These are phyloP conservation scores for Cerioporus squamosus DNA, from an alignment of 1,284 basidiomycete species.

Conservation along the genomic window DNA sequence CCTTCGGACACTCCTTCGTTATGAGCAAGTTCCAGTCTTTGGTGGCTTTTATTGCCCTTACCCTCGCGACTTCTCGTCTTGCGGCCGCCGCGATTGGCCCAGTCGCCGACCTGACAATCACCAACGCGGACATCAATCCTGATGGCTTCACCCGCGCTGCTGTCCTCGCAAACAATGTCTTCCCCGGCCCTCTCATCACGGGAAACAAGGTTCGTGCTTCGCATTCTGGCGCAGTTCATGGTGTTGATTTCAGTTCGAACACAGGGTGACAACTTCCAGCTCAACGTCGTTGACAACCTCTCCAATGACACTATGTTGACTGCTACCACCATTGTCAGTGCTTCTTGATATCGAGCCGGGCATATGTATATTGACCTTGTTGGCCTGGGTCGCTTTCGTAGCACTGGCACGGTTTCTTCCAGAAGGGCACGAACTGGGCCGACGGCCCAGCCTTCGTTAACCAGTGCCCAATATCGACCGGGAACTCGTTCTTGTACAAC, in stretches of 20 bases:
- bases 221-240: no score
- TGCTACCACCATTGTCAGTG: conserved; percentile 40
- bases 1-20: neutral
- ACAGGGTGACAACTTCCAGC: conserved; percentile 35
- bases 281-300: conserved; percentile 41
- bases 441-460: conserved; percentile 44
- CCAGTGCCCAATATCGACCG: conserved; percentile 56
- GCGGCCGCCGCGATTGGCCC: conserved; percentile 18
- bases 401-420: conserved; percentile 46
- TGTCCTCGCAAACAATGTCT: neutral
- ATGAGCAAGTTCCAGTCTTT: conserved; percentile 10
- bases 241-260: neutral
- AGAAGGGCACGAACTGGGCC: conserved; percentile 37
- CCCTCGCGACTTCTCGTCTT: neutral
- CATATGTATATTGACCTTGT: neutral
- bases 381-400: conserved; percentile 23
- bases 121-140: conserved; percentile 24
- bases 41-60: conserved; percentile 1
- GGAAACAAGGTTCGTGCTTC: conserved; percentile 25
- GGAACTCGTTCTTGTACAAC: conserved; percentile 48
- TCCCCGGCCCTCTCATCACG: conserved; percentile 32
- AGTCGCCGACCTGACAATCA: conserved; percentile 20
- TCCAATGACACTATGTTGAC: conserved; percentile 37
- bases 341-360: neutral
- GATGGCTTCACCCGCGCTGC: conserved; percentile 26